Evolutionary conservation across 163 green algal genomes (phyloP).

Genomic region (Chloroidium sp.): DNA sequence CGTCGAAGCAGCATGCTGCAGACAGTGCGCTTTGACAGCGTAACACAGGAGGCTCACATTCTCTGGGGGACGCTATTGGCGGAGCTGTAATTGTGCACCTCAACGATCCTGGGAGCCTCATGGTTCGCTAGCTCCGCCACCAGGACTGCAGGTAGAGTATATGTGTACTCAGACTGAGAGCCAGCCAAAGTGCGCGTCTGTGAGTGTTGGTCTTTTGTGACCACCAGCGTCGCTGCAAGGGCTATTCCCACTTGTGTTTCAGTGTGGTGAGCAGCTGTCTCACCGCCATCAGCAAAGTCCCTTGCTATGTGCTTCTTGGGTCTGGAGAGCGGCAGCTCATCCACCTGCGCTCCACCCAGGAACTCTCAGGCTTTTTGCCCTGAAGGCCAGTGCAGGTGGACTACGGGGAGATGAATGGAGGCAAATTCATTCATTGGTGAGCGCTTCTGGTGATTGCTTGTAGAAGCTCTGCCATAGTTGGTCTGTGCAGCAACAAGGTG

Average conservation of each 20-base stretch:
- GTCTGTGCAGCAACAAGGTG: background rate
- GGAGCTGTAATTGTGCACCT: constrained; percentile 94
- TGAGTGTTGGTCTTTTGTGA: background rate
- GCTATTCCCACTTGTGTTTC: no score
- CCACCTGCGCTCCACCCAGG: constrained; percentile 49
- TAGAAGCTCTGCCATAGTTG: background rate
- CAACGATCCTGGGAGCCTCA: constrained; percentile 78
- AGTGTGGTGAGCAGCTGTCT: background rate
- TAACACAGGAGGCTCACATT: constrained; percentile 21
- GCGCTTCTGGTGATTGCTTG: background rate
- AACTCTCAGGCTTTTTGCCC: background rate
- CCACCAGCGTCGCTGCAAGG: background rate
- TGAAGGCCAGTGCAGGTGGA: background rate
- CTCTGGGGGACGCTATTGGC: constrained; percentile 78
- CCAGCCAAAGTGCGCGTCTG: background rate
- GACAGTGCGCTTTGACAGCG: no score
- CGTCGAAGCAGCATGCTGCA: no score
- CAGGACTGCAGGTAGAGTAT: constrained; percentile 56
- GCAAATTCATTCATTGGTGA: background rate
- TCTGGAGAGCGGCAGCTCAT: constrained; percentile 81
- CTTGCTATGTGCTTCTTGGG: constrained; percentile 85
- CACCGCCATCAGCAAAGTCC: constrained; percentile 91
- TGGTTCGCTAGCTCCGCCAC: constrained; percentile 81
- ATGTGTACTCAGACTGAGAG: no score
- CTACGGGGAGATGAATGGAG: background rate